Evolutionary conservation across 495 filamentous ascomycete genomes (phyloP), one percentile per base, ranked within the genome.

Genomic region (Annulohypoxylon stygium): DNA sequence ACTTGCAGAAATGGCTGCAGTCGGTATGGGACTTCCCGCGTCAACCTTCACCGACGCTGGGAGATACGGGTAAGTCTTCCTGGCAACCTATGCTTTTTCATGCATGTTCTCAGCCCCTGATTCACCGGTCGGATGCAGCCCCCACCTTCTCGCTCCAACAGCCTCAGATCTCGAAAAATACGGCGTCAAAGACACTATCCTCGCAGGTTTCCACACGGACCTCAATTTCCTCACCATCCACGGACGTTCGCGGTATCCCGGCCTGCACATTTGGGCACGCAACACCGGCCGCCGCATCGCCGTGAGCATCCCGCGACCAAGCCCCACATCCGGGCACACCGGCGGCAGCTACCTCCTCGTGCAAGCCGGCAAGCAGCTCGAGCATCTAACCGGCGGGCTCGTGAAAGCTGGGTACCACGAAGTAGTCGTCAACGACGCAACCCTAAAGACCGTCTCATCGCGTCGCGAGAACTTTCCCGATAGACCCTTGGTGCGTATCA

Each of bases 181-280:
- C 76, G 81, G 82, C 37, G n/a, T 70, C 9, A 80, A 81, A 54
- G 80, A 85, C 77, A 86, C 84, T 41, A 86, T 86, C 78, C 78
- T 86, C 8, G 85, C 85, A 8, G 85, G 85, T 26, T 86, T 86
- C 78, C 85, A 86, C 74, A 85, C 84, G 10, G 85, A 86, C 70
- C 83, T 86, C 36, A 86, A 86, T 78, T 86, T 86, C 81, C 78
- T 86, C 14, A 86, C 85, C 70, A 86, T 86, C 77, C 85, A 86
- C 80, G 85, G 85, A 41, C 85, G 85, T 69, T 86, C 83, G 41
- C 83, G 85, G 43, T 86, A 86, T 59, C 84, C 85, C 3, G 85
- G 85, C 48, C 76, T 86, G 71, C 82, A 86, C 82, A 81, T 86
- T 67, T 86, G 85, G 85, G 85, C 85, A 48, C 83, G 85, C 61